Evolutionary conservation across 1,284 basidiomycete species (phyloP), one percentile per base, ranked within the genome.

Genomic region (Cutaneotrichosporon sp.): DNA sequence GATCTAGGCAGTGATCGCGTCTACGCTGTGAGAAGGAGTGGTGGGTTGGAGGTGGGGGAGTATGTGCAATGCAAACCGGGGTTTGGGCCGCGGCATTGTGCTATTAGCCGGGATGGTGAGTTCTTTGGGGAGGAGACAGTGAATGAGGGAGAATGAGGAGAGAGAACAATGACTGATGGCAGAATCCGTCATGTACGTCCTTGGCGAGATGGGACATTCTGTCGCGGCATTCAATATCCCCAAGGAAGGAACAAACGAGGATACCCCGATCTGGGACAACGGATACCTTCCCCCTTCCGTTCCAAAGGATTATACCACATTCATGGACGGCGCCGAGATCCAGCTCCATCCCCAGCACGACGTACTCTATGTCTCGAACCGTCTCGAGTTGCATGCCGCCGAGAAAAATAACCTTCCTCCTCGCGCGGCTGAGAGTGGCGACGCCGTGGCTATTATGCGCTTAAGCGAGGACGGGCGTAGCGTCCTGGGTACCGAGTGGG

Each of bases 1-100:
- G 80, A 81, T 70, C 71, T 81, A 7, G 80, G 80, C 22, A 72
- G 70, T 46, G 80, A 81, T 64, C 53, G 75, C 14, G 71, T 81
- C 18, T 81, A 76, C 73, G 64, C 77, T 10, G 60, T 70, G 57
- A 42, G 70, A 22, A 63, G 70, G 21, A 73, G 70, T 4, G 69
- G 69, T 55, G 36, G 67, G n/a, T 51, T 79, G 47, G 68, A 67
- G 40, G 67, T 80, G 34, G 65, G 66, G 14, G 79, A 75, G 4
- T 74, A 70, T 65, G 61, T 76, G 26, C 72, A 75, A 63, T 68
- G 70, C 46, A 72, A 71, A 49, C 58, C 66, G 16, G 78, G 78
- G 0, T 62, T 70, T 57, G 80, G 80, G 50, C 80, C 80, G 13
- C 67, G 80, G 38, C 80, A 81, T 63, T 70, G 66, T 8, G 73